A percentile compares a stretch with the other conserved stretches of the same genome.
These are phyloP conservation scores for Triangularia verruculosa DNA, from an alignment of 2,329 filamentous ascomycete species.

Conservation along the genomic window DNA sequence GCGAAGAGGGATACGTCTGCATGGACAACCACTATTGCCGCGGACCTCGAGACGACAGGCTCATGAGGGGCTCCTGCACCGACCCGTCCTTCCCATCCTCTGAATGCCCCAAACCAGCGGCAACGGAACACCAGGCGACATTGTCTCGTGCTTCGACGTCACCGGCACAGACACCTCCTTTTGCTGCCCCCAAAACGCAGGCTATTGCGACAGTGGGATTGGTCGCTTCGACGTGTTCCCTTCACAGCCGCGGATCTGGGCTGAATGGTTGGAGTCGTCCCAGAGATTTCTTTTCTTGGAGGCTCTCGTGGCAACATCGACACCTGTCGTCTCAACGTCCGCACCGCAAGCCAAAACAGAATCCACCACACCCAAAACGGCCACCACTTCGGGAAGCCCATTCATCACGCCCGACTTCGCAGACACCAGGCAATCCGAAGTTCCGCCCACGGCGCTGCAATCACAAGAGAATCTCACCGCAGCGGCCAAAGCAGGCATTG, in stretches of 20 bases:
- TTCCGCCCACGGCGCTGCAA: background rate
- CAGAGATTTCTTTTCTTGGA: background rate
- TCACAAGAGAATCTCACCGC: background rate
- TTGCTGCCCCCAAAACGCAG: background rate
- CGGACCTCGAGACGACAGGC: background rate
- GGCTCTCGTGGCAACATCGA: background rate
- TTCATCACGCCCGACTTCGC: background rate
- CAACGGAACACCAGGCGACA: background rate
- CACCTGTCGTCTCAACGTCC: background rate
- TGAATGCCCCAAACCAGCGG: background rate
- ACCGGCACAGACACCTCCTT: background rate
- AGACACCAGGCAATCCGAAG: background rate
- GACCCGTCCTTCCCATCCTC: background rate
- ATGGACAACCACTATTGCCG: background rate
- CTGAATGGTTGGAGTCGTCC: background rate
- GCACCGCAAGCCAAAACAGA: background rate
- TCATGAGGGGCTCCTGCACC: background rate
- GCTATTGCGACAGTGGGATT: background rate
- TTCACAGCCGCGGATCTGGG: background rate
- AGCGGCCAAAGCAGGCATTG: background rate
- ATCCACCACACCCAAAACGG: background rate
- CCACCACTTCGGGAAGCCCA: background rate
- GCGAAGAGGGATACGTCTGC: background rate
- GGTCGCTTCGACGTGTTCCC: background rate
- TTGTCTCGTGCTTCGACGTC: background rate